Percentiles rank a stretch among this genome's conserved stretches.
Conservation (phyloP, 495 filamentous ascomycete genomes). For the Articulospora tetracladia region DNA sequence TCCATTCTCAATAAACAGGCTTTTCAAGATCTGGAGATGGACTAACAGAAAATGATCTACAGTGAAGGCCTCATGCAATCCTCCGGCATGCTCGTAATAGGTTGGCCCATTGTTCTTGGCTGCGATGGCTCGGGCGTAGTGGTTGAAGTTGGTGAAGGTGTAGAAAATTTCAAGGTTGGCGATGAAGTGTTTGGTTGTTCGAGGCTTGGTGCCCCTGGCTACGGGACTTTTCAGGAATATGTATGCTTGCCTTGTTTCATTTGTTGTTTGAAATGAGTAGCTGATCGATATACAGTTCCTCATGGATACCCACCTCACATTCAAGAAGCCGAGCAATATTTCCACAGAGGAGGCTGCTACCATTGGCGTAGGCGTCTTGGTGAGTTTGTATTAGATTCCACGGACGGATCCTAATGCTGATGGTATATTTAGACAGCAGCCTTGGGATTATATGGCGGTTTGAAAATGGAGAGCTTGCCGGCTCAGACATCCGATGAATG, state of each 20-base stretch:
- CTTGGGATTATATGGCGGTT: constrained; percentile 24
- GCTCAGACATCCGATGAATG: not conserved
- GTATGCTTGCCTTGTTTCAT: not conserved
- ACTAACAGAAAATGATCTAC: not conserved
- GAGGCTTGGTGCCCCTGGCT: constrained; percentile 32
- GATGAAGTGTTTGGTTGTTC: constrained; percentile 39
- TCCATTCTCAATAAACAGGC: not conserved
- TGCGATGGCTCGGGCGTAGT: constrained; percentile 30
- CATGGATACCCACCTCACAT: constrained; percentile 36
- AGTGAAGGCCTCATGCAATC: constrained; percentile 26
- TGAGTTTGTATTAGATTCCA: constrained; percentile 16
- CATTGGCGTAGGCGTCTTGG: constrained; percentile 35
- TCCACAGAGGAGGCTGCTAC: constrained; percentile 34
- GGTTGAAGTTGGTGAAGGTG: constrained; percentile 23
- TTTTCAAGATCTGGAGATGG: not conserved
- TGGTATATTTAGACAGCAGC: constrained; percentile 21
- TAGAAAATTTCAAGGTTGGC: constrained; percentile 29
- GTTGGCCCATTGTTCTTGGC: constrained; percentile 30
- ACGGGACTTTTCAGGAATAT: constrained; percentile 42
- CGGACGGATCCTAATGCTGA: not conserved
- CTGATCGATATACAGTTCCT: constrained; percentile 27
- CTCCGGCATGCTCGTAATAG: constrained; percentile 20
- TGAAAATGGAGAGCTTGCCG: not conserved
- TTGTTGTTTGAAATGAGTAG: not conserved
- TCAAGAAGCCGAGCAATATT: constrained; percentile 28